Evolutionary conservation across 2,329 filamentous ascomycete genomes (phyloP).

Genomic region (Didymella pinodella): DNA sequence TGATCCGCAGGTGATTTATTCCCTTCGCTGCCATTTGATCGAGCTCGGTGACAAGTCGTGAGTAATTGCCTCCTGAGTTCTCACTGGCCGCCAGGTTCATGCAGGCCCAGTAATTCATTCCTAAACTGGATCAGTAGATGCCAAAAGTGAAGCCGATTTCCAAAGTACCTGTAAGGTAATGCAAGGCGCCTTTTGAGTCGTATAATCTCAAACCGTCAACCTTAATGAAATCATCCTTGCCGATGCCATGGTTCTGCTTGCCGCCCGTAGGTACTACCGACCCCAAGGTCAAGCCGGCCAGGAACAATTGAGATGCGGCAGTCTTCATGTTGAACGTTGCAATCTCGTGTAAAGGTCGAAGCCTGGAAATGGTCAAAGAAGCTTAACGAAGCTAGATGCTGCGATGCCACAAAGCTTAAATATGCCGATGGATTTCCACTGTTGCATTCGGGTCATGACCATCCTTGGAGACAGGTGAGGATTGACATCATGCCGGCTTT

Average conservation of each 20-base stretch:
- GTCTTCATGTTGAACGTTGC: constrained; percentile 22
- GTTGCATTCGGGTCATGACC: constrained; percentile 2
- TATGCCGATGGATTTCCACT: constrained; percentile 4
- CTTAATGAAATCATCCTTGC: constrained; percentile 47
- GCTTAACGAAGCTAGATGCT: background rate
- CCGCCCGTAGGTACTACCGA: constrained; percentile 16
- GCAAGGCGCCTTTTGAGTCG: constrained; percentile 41
- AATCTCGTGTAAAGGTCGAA: background rate
- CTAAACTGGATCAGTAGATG: constrained; percentile 20
- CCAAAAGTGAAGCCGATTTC: constrained; percentile 17
- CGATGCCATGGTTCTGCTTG: constrained; percentile 25
- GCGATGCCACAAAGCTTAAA: constrained; percentile 8
- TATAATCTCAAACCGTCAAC: constrained; percentile 48
- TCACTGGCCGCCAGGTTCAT: constrained; percentile 51
- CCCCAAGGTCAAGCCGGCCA: constrained; percentile 25
- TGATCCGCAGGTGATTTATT: constrained; percentile 53
- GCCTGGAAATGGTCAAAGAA: background rate
- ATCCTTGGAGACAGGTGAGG: constrained; percentile 2
- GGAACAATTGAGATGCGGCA: constrained; percentile 17
- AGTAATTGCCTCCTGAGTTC: constrained; percentile 48
- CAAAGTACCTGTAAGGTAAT: constrained; percentile 51
- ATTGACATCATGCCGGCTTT: constrained; percentile 27
- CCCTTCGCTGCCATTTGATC: constrained; percentile 53
- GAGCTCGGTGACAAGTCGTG: constrained; percentile 49
- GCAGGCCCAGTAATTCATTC: constrained; percentile 54